phyloP scores from a whole-genome alignment of 176 grass and related monocot genomes.

The Alloteropsis semialata region DNA sequence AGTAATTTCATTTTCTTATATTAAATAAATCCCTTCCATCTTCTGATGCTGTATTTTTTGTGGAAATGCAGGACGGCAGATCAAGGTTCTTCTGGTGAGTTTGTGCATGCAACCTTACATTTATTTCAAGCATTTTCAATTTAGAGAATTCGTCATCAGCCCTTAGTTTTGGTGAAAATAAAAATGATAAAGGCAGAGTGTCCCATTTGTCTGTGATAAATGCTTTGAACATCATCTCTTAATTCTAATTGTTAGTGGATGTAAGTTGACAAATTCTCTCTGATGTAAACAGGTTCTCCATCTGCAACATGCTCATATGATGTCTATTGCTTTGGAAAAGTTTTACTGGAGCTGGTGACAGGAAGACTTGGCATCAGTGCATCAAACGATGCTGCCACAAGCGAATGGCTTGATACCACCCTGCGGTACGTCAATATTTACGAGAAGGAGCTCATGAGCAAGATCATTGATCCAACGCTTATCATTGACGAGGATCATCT shows the following conservation, averaged over 20 bases:
- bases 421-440: conserved; percentile 79
- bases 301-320: conserved; percentile 73
- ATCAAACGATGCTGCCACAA: conserved; percentile 57
- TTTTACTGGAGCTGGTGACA: conserved; percentile 88
- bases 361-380: conserved; percentile 74
- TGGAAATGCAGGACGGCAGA: conserved; percentile 54
- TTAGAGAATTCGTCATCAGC: background rate
- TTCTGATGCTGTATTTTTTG: conserved; percentile 31
- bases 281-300: conserved; percentile 53
- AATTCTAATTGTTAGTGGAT: background rate
- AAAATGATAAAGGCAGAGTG: background rate
- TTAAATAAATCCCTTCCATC: background rate
- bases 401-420: conserved; percentile 65
- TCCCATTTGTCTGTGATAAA: background rate
- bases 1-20: conserved; percentile 2
- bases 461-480: conserved; percentile 84
- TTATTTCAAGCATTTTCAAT: background rate
- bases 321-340: conserved; percentile 88
- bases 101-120: background rate
- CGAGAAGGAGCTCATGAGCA: conserved; percentile 88
- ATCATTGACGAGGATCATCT: conserved; percentile 98
- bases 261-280: background rate
- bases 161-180: conserved; percentile 7
- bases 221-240: conserved; percentile 9
- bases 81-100: conserved; percentile 77